Evolutionary conservation across 2,329 filamentous ascomycete species (phyloP), one percentile per base, ranked within the genome.

Genomic region (Teratosphaeriaceae sp.): DNA sequence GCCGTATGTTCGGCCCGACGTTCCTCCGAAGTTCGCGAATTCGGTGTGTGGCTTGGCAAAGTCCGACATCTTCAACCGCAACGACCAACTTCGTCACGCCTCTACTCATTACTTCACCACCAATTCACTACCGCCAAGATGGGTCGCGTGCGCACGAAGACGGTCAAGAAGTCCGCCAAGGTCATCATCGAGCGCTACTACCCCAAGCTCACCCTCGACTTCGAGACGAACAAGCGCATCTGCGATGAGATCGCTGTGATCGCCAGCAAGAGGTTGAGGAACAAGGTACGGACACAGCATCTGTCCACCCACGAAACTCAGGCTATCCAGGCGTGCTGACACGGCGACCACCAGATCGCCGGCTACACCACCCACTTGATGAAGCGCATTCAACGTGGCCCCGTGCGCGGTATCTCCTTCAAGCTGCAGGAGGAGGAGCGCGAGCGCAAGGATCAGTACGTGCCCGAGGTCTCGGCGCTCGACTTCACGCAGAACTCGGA

Each of bases 391-490:
- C 92, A 97, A 80, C 88, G 92, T 72, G 92, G 92, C 58, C 92
- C 92, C 58, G 92, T 98, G 74, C 94, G 92, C 65, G 92, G 92
- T 79, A 98, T 98, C 76, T 98, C 94, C 74, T 98, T 98, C 89
- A 98, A 98, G 83, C 87, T 98, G 51, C 92, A 98, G 78, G 92
- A 98, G 79, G 92, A 98, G 80, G 92, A 98, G 84, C 88, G 92
- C 81, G 92, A 98, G 79, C 85, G 92, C 72, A 98, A 98, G 86
- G 92, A 98, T 79, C 92, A 98, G 80, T 98, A 96, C 79, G 92
- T 98, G 58, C 92, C 92, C 67, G 92, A 98, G 77, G 80, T 98
- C 63, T 98, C 94, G 50, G 92, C 92, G 67, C 85, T 98, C 69
- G 92, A 98, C 80, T 94, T 96, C 78, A 82, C 84, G 67, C 88